Evolutionary conservation across 2,329 filamentous ascomycete species (phyloP).

Genomic region (Pseudogymnoascus sp.): DNA sequence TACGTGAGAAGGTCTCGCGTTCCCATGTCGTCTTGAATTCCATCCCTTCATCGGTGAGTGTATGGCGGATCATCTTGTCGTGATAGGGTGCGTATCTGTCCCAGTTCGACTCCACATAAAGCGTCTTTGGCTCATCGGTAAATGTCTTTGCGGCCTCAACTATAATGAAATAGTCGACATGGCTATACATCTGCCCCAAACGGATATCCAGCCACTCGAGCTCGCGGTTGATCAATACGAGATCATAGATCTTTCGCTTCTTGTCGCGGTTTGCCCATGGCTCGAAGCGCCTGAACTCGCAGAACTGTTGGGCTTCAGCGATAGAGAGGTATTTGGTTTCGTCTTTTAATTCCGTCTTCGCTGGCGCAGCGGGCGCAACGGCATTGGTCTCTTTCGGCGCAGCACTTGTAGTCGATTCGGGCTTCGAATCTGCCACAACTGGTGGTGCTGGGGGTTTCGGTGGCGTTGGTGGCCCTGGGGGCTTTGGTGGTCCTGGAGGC

Average conservation of each 20-base stretch:
- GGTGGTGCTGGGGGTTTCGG: not conserved
- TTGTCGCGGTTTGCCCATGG: conserved; percentile 16
- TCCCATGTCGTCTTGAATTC: conserved; percentile 40
- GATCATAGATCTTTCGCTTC: conserved; percentile 51
- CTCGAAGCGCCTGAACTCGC: conserved; percentile 36
- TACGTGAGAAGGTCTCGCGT: conserved; percentile 47
- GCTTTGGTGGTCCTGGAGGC: not conserved
- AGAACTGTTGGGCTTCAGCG: conserved; percentile 23
- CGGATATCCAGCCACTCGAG: conserved; percentile 62
- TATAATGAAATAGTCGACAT: conserved; percentile 61
- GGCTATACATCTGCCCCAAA: conserved; percentile 49
- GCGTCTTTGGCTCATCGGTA: conserved; percentile 49
- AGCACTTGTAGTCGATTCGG: not conserved
- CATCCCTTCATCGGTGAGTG: conserved; percentile 41
- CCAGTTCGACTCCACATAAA: conserved; percentile 49
- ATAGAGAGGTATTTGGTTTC: conserved; percentile 11
- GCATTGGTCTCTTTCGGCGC: not conserved
- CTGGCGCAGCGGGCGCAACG: not conserved
- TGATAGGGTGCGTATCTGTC: conserved; percentile 46
- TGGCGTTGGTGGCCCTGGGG: not conserved
- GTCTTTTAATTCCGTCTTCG: conserved; percentile 12
- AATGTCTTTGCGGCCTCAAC: conserved; percentile 55
- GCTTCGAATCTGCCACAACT: not conserved
- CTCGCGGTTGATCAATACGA: conserved; percentile 57
- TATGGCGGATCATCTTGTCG: conserved; percentile 56